Conservation (phyloP, 768 basidiomycete species). For the Antrodiella citrinella region DNA sequence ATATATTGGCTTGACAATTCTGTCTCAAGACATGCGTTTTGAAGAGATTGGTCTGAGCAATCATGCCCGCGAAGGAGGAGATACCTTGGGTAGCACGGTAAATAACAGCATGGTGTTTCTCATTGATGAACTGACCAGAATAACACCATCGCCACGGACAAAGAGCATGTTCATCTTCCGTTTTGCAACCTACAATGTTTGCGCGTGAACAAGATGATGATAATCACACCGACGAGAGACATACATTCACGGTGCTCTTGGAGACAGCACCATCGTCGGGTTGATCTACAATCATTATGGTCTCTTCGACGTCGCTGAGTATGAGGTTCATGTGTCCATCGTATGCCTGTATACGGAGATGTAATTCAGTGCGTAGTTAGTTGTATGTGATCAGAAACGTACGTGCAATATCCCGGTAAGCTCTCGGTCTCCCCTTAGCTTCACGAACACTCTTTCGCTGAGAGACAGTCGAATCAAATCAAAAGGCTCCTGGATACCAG, state of each 20-base stretch:
- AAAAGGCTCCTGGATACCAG: constrained; percentile 90
- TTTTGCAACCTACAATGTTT: constrained; percentile 74
- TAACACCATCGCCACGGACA: constrained; percentile 95
- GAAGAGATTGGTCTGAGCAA: background rate
- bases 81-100: background rate
- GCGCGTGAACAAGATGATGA: no score
- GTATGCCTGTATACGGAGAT: constrained; percentile 62
- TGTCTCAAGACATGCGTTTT: background rate
- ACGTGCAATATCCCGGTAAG: constrained; percentile 91
- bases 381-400: constrained; percentile 20
- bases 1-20: background rate
- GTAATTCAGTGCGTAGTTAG: constrained; percentile 1
- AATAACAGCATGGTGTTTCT: background rate
- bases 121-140: constrained; percentile 53
- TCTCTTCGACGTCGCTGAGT: constrained; percentile 95
- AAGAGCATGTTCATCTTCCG: constrained; percentile 97
- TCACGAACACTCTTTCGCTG: constrained; percentile 97
- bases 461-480: constrained; percentile 94
- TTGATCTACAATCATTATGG: constrained; percentile 89
- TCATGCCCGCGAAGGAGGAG: background rate
- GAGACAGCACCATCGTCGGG: constrained; percentile 55
- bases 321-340: constrained; percentile 99
- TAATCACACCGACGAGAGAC: constrained; percentile 14
- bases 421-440: constrained; percentile 90
- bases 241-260: constrained; percentile 59